These are phyloP conservation scores for Kodamaea lidongshanica DNA, from an alignment of 805 yeast genomes.

Conservation along the genomic window DNA sequence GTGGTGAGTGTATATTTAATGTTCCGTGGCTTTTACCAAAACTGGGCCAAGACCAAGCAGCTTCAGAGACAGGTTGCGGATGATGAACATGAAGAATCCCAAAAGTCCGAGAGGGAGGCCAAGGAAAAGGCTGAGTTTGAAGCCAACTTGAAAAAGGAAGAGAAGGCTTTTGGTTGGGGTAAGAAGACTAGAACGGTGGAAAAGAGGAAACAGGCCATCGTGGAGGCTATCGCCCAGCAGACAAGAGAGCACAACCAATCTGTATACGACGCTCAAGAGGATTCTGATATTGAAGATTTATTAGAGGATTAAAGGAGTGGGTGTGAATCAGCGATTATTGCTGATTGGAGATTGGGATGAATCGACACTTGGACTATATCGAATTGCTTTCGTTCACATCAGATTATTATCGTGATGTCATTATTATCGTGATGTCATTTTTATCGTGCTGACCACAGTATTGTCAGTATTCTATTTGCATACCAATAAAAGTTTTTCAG, in stretches of 20 bases:
- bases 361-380: too few species aligned
- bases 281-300: conserved; percentile 63
- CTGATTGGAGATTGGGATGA: too few species aligned
- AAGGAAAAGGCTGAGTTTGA: conserved; percentile 30
- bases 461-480: too few species aligned
- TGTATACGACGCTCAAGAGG: conserved; percentile 46
- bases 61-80: conserved; percentile 39
- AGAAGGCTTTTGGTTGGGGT: conserved; percentile 70
- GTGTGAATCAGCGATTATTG: too few species aligned
- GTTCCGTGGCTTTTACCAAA: conserved; percentile 49
- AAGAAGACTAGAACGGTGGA: conserved; percentile 61
- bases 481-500: too few species aligned
- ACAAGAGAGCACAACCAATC: conserved; percentile 39
- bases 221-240: conserved; percentile 41
- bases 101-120: conserved; percentile 30
- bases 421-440: too few species aligned
- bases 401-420: too few species aligned
- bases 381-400: too few species aligned
- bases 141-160: conserved; percentile 28
- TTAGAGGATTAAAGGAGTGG: conserved; percentile 55
- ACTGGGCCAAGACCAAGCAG: conserved; percentile 53
- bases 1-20: conserved; percentile 60
- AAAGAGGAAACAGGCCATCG: conserved; percentile 47
- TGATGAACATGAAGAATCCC: conserved; percentile 40
- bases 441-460: too few species aligned